These are phyloP conservation scores for Spathaspora gorwiae DNA, from an alignment of 805 yeast species.

Conservation along the genomic window DNA sequence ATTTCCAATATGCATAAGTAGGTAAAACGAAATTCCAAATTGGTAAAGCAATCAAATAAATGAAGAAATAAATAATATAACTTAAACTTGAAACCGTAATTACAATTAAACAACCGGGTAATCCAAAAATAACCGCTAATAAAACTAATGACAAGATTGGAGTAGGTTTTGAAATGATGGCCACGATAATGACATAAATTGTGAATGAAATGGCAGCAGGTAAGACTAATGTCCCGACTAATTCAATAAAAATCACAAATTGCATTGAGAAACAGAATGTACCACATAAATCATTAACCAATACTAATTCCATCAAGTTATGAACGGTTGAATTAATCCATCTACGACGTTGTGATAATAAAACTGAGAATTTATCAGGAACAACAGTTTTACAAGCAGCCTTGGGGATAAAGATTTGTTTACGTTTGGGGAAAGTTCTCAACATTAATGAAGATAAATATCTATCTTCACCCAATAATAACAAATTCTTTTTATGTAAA, in stretches of 20 bases:
- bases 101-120: slow-evolving; percentile 79
- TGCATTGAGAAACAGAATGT: slow-evolving; percentile 95
- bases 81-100: slow-evolving; percentile 72
- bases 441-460: slow-evolving; percentile 81
- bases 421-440: slow-evolving; percentile 83
- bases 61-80: slow-evolving; percentile 72
- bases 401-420: slow-evolving; percentile 79
- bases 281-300: slow-evolving; percentile 87
- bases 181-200: slow-evolving; percentile 66
- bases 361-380: slow-evolving; percentile 75
- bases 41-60: slow-evolving; percentile 80
- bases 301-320: slow-evolving; percentile 79
- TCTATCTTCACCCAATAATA: slow-evolving; percentile 87
- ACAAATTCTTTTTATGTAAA: slow-evolving; percentile 78
- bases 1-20: slow-evolving; percentile 85
- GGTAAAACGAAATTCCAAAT: slow-evolving; percentile 91
- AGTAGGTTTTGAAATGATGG: slow-evolving; percentile 69
- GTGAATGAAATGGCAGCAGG: slow-evolving; percentile 88
- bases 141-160: slow-evolving; percentile 74
- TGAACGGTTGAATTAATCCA: slow-evolving; percentile 97
- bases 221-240: slow-evolving; percentile 80
- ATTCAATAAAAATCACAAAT: slow-evolving; percentile 77
- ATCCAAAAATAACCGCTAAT: slow-evolving; percentile 74
- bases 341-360: slow-evolving; percentile 89
- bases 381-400: slow-evolving; percentile 91